phyloP scores from a whole-genome alignment of 2,329 filamentous ascomycete genomes.

The Epichloe typhina region DNA sequence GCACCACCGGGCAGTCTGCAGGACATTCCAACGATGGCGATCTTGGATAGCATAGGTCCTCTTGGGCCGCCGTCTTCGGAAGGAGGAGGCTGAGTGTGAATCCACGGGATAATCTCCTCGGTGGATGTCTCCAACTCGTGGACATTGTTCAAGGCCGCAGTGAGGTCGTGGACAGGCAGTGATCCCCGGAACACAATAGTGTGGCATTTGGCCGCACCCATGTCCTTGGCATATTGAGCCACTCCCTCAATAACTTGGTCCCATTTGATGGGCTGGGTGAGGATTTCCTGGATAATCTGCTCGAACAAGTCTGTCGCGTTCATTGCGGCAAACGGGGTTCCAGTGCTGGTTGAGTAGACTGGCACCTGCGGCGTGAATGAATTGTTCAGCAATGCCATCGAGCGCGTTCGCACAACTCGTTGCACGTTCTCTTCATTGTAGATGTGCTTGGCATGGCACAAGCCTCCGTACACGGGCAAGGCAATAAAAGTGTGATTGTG shows the following conservation, averaged over 20 bases:
- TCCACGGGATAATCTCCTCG: no score
- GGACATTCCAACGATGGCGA: slow-evolving; percentile 63
- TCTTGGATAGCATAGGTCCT: slow-evolving; percentile 32
- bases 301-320: slow-evolving; percentile 6
- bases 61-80: background rate
- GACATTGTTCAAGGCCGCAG: background rate
- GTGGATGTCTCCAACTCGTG: no score
- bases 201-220: background rate
- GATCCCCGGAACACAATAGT: slow-evolving; percentile 2
- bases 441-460: slow-evolving; percentile 29
- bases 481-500: slow-evolving; percentile 16
- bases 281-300: slow-evolving; percentile 5
- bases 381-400: background rate
- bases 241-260: slow-evolving; percentile 6
- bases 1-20: slow-evolving; percentile 31
- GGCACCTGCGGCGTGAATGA: background rate
- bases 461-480: slow-evolving; percentile 23
- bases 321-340: slow-evolving; percentile 3
- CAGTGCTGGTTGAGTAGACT: slow-evolving; percentile 7
- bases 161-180: background rate
- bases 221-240: background rate
- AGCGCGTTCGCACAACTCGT: slow-evolving; percentile 11
- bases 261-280: slow-evolving; percentile 7
- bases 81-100: background rate
- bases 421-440: slow-evolving; percentile 19